Base-by-base conservation (phyloP, 106 monocot species). In the Platanthera guangdongensis region DNA sequence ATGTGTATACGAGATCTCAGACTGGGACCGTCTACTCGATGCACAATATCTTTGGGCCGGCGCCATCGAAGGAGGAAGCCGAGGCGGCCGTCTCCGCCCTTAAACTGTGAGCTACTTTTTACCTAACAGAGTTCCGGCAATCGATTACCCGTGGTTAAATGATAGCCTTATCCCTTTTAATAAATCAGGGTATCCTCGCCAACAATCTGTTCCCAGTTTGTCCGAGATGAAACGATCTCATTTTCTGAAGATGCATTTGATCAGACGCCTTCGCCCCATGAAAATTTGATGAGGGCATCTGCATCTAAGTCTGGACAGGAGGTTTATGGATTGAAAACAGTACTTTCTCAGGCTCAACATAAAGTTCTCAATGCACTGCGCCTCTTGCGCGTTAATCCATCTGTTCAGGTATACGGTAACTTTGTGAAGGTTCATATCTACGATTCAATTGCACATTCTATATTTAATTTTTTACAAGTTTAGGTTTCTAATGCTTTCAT, bases 1-100 rank as follows among this genome's bases (percentile, higher is more conserved):
- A 16, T 6, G 69, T 13, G 14, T 3, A 5, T 28, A 28, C 32
- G 65, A 11, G 32, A 59, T 19, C 5, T 6, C 30, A 32, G 11
- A 11, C 65, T 11, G 65, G 30, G 32, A 32, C 32, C 30, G 32
- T 6, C 1, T 30, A 12, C 32, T 30, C 9, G 32, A 30, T 12
- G 65, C 25, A 10, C 47, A 39, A 46, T 70, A 15, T 48, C 16
- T 87, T 88, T 71, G 87, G 82, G 22, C 50, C 52, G 15, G 51
- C 74, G 8, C 90, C 90, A 50, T 77, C 87, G 9, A 51, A 19
- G 65, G 81, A 77, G 70, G 90, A 88, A 79, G 86, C 82, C 53
- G 76, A 74, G 19, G 89, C 80, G 4, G 89, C 92, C 18, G 76
- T 93, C 12, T 77, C 79, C 30, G 78, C 79, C 59, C 72, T 92